phyloP scores from a whole-genome alignment of 2,329 filamentous ascomycete species.

The Didymella arachidicola region DNA sequence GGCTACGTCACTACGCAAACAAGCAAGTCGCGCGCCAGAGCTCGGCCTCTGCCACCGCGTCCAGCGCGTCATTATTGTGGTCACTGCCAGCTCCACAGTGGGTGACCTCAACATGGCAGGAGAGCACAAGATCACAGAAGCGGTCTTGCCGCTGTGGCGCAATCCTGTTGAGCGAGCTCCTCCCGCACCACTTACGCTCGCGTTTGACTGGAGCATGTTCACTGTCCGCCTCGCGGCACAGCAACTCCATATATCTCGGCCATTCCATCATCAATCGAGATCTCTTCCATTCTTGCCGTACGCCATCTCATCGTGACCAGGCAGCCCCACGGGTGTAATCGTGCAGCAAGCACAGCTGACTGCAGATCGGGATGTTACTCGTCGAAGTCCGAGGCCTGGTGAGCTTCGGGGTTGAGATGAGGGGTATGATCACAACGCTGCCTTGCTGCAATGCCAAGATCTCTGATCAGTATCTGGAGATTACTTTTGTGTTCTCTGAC shows the following conservation, averaged over 20 bases:
- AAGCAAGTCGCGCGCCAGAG: conserved; percentile 12
- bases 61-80: conserved; percentile 29
- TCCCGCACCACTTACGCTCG: conserved; percentile 7
- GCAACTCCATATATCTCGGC: neutral
- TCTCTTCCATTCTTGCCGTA: neutral
- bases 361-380: conserved; percentile 8
- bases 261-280: conserved; percentile 2
- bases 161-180: conserved; percentile 10
- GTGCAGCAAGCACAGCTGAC: neutral
- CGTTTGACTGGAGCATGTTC: conserved; percentile 8
- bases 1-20: conserved; percentile 16
- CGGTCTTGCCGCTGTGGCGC: conserved; percentile 3
- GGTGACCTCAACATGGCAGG: conserved; percentile 20
- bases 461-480: neutral
- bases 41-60: conserved; percentile 24
- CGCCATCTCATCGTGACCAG: conserved; percentile 8
- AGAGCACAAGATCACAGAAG: conserved; percentile 19
- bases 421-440: neutral
- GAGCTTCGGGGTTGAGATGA: neutral
- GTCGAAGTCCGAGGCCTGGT: neutral
- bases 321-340: neutral
- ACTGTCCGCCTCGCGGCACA: neutral
- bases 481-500: conserved; percentile 1
- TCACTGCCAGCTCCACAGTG: conserved; percentile 3
- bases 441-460: conserved; percentile 4